Evolutionary conservation across 148 eudicot species (phyloP).

Genomic region (Heliosperma pusillum): DNA sequence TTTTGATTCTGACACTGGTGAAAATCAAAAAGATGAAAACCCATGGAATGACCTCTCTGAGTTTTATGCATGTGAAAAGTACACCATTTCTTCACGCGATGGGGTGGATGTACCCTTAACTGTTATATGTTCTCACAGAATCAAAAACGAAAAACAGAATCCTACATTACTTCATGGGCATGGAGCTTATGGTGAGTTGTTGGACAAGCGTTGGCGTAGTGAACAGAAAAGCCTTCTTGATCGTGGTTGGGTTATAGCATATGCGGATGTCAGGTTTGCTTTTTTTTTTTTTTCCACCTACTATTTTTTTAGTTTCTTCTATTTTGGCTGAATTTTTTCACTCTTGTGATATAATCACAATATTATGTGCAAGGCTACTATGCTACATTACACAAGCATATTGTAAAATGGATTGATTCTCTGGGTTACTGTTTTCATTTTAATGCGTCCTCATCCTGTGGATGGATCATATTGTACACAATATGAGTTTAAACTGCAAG

Average conservation of each 20-base stretch:
- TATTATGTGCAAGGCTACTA: neutral
- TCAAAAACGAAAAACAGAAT: constrained; percentile 47
- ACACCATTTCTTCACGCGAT: constrained; percentile 65
- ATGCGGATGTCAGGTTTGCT: constrained; percentile 76
- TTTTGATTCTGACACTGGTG: constrained; percentile 29
- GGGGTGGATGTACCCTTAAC: constrained; percentile 74
- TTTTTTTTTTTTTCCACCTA: neutral
- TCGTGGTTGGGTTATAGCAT: constrained; percentile 97
- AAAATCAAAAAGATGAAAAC: constrained; percentile 31
- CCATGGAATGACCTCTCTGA: constrained; percentile 88
- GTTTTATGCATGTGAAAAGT: constrained; percentile 78
- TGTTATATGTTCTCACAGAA: constrained; percentile 57
- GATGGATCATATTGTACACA: neutral
- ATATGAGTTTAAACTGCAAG: neutral
- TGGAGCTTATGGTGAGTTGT: constrained; percentile 90
- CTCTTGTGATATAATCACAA: neutral
- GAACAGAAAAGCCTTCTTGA: constrained; percentile 94
- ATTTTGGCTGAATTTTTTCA: neutral
- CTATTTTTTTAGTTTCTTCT: neutral
- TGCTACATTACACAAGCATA: neutral
- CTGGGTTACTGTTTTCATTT: neutral
- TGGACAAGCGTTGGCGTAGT: constrained; percentile 92
- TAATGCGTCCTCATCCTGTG: neutral
- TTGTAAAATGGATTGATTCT: neutral
- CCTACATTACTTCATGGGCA: constrained; percentile 90